Conservation (phyloP, 306 rosid species). For the Vigna trinervia region DNA sequence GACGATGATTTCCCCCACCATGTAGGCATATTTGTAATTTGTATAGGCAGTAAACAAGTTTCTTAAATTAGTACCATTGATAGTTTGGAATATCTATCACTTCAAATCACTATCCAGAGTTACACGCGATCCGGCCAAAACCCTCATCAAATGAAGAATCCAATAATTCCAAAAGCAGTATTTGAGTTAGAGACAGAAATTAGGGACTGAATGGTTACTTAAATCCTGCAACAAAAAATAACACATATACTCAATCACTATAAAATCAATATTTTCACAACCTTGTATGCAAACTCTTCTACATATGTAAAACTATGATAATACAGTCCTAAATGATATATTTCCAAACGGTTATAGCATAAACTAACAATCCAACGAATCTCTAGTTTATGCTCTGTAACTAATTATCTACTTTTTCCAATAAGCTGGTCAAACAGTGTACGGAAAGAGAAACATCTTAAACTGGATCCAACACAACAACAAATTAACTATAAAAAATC, state of each 20-base stretch:
- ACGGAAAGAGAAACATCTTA: not conserved
- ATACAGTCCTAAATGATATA: not conserved
- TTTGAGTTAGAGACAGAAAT: slow-evolving; percentile 23
- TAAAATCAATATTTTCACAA: slow-evolving; percentile 1
- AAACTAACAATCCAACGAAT: not conserved
- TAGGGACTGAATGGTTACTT: not conserved
- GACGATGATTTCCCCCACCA: slow-evolving; percentile 90
- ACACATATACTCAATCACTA: slow-evolving; percentile 9
- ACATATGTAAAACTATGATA: slow-evolving; percentile 2
- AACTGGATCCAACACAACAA: not conserved
- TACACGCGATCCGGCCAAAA: slow-evolving; percentile 29
- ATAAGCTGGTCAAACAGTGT: not conserved
- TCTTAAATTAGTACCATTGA: slow-evolving; percentile 38
- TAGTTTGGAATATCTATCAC: slow-evolving; percentile 38
- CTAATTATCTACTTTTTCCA: not conserved
- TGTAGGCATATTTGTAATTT: slow-evolving; percentile 69
- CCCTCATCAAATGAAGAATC: slow-evolving; percentile 41
- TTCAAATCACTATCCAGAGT: slow-evolving; percentile 29
- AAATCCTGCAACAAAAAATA: slow-evolving; percentile 55
- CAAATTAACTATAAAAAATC: slow-evolving; percentile 6
- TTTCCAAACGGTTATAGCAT: not conserved
- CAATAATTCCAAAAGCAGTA: slow-evolving; percentile 43
- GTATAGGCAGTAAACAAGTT: slow-evolving; percentile 31
- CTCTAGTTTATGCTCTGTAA: not conserved
- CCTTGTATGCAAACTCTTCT: slow-evolving; percentile 11